A percentile compares a stretch with the other conserved stretches of the same genome.
phyloP scores from a whole-genome alignment of 1,139 yeast species.

The Nakaseomyces bracarensis region DNA sequence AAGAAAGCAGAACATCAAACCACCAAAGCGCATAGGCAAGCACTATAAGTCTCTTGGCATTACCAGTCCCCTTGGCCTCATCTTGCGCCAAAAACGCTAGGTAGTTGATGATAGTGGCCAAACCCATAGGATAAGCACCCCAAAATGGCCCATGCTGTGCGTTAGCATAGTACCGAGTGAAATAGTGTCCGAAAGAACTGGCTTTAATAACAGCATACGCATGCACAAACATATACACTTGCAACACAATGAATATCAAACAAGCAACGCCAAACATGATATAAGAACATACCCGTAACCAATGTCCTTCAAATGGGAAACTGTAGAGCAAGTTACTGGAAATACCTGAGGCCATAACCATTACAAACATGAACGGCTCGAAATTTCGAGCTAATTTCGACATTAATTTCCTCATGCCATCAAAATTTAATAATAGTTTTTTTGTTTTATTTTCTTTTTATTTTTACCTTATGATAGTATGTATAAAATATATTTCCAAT shows the following conservation, averaged over 20 bases:
- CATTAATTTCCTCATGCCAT: constrained; percentile 1
- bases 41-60: constrained; percentile 32
- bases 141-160: constrained; percentile 49
- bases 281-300: constrained; percentile 53
- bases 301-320: constrained; percentile 55
- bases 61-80: constrained; percentile 17
- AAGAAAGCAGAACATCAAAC: constrained; percentile 46
- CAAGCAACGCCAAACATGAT: constrained; percentile 52
- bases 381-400: constrained; percentile 24
- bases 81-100: constrained; percentile 37
- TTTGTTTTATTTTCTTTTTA: neutral
- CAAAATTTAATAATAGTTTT: too few relatives aligned
- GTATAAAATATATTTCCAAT: too few relatives aligned
- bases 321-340: constrained; percentile 48
- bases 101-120: constrained; percentile 50
- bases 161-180: constrained; percentile 26
- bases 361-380: constrained; percentile 57
- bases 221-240: constrained; percentile 26
- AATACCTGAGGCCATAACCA: constrained; percentile 83
- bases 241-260: constrained; percentile 39
- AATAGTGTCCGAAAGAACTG: constrained; percentile 14
- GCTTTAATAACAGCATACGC: constrained; percentile 12
- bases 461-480: too few relatives aligned
- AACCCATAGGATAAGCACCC: constrained; percentile 79
- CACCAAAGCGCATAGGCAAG: constrained; percentile 61